Conservation (phyloP, 768 basidiomycete genomes). For the Suillus fuscotomentosus region DNA sequence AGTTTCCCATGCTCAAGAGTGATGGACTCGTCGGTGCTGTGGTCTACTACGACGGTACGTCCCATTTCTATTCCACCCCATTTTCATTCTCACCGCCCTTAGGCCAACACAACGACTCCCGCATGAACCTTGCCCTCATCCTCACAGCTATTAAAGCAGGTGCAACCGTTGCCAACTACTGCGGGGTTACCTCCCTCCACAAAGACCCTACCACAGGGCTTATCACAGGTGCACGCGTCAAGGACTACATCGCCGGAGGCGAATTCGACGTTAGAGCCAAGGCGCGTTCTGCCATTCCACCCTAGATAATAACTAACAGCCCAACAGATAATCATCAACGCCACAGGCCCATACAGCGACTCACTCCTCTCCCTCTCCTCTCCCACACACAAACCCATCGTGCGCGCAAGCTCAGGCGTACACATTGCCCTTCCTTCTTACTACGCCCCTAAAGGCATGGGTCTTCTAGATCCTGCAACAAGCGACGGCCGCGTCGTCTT, state of each 20-base stretch:
- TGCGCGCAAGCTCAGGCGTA: slow-evolving; percentile 88
- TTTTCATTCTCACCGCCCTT: background rate
- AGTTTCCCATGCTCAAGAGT: slow-evolving; percentile 94
- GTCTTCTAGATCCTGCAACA: slow-evolving; percentile 91
- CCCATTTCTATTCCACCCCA: background rate
- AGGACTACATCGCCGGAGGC: slow-evolving; percentile 80
- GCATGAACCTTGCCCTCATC: slow-evolving; percentile 96
- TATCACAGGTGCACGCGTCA: slow-evolving; percentile 64
- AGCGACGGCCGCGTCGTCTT: slow-evolving; percentile 98
- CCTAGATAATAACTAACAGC: background rate
- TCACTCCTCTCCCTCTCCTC: slow-evolving; percentile 80
- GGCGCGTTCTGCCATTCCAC: slow-evolving; percentile 33
- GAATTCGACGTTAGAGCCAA: slow-evolving; percentile 82
- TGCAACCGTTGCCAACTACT: slow-evolving; percentile 86
- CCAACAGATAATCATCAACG: slow-evolving; percentile 85
- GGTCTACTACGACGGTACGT: slow-evolving; percentile 93
- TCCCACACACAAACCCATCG: slow-evolving; percentile 77
- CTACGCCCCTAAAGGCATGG: slow-evolving; percentile 94
- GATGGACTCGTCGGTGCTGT: slow-evolving; percentile 92
- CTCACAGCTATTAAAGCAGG: slow-evolving; percentile 94
- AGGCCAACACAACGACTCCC: slow-evolving; percentile 98
- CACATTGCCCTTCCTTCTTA: slow-evolving; percentile 98
- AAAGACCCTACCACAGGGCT: slow-evolving; percentile 68
- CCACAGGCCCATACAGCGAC: slow-evolving; percentile 94
- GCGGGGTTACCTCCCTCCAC: slow-evolving; percentile 75